These are phyloP conservation scores for Dendrocalamus sinicus DNA, from an alignment of 176 grass and related monocot genomes.

Conservation along the genomic window DNA sequence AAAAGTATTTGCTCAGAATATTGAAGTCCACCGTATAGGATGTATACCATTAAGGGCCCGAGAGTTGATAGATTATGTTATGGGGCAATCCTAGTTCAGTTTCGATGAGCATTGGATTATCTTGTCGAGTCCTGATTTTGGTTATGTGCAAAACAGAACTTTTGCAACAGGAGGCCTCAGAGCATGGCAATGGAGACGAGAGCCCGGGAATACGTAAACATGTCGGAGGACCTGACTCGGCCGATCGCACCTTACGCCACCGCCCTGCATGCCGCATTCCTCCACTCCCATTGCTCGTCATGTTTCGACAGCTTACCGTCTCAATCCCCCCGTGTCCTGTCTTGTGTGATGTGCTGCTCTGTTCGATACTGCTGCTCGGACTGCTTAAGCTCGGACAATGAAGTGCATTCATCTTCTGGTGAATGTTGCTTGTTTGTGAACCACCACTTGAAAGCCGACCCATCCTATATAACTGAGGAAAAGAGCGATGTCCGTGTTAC, in stretches of 20 bases:
- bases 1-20: not conserved
- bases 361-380: conserved; percentile 67
- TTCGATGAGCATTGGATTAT: not conserved
- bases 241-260: conserved; percentile 57
- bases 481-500: conserved; percentile 60
- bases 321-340: conserved; percentile 11
- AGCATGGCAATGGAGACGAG: conserved; percentile 72
- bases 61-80: conserved; percentile 18
- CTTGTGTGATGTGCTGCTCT: conserved; percentile 54
- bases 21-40: not conserved
- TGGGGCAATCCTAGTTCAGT: not conserved
- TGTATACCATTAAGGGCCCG: conserved; percentile 17
- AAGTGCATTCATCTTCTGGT: conserved; percentile 58
- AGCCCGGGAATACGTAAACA: conserved; percentile 38
- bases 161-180: conserved; percentile 4
- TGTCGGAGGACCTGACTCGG: conserved; percentile 72
- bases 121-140: not conserved
- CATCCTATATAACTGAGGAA: conserved; percentile 33
- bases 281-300: conserved; percentile 63
- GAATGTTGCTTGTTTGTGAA: conserved; percentile 67
- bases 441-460: conserved; percentile 13
- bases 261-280: conserved; percentile 59
- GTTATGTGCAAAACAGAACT: conserved; percentile 4
- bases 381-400: conserved; percentile 50
- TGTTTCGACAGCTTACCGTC: conserved; percentile 60